Percentiles rank a stretch among this genome's conserved stretches.
These are phyloP conservation scores for Xylaria digitata DNA, from an alignment of 2,329 filamentous ascomycete genomes.

Conservation along the genomic window DNA sequence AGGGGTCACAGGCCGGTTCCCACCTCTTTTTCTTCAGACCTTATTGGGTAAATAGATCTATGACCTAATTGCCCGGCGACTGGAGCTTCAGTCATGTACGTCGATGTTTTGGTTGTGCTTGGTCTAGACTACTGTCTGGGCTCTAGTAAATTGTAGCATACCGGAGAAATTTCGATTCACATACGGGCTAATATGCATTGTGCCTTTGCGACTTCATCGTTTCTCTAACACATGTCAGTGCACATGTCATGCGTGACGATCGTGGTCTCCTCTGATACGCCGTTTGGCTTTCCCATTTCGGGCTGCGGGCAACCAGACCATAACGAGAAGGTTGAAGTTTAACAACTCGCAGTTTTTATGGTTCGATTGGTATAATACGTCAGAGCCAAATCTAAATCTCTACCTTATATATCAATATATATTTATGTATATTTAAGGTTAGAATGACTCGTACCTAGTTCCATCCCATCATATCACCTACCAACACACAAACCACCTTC, in stretches of 20 bases:
- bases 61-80: conserved; percentile 27
- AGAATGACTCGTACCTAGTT: conserved; percentile 14
- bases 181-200: neutral
- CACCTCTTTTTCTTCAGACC: neutral
- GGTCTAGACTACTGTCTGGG: neutral
- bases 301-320: conserved; percentile 7
- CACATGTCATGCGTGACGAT: conserved; percentile 24
- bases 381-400: conserved; percentile 2
- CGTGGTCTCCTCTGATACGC: conserved; percentile 39
- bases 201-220: neutral
- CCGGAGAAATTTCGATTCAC: conserved; percentile 12
- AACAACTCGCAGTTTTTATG: neutral
- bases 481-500: conserved; percentile 11
- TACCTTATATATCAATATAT: neutral
- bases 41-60: conserved; percentile 21
- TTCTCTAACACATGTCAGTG: neutral
- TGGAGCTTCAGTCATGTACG: neutral
- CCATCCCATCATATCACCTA: conserved; percentile 4
- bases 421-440: conserved; percentile 23
- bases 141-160: neutral
- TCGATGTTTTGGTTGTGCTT: neutral
- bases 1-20: neutral
- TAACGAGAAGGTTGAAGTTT: neutral
- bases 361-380: conserved; percentile 24
- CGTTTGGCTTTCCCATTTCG: conserved; percentile 18